Evolutionary conservation across 1,284 basidiomycete species (phyloP).

Genomic region (Apiotrichum veenhuisii): DNA sequence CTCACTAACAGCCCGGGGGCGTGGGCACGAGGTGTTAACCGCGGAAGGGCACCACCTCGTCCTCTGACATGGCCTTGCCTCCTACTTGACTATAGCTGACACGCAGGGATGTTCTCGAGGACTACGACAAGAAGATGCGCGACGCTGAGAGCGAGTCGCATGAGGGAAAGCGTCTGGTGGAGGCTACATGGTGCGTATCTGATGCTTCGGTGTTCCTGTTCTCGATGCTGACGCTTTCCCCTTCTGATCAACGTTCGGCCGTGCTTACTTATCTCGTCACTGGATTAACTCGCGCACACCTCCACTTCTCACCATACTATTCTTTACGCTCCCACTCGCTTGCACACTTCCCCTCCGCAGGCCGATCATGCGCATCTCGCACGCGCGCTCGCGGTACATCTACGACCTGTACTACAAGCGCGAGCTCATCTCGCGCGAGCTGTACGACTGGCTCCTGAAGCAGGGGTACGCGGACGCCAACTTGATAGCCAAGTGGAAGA

Average conservation of each 20-base stretch:
- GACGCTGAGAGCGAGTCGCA: conserved; percentile 96
- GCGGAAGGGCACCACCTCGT: too few species aligned
- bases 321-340: not conserved
- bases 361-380: conserved; percentile 96
- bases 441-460: conserved; percentile 98
- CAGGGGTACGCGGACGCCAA: conserved; percentile 96
- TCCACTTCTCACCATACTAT: not conserved
- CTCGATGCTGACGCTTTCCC: not conserved
- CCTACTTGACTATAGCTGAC: too few species aligned
- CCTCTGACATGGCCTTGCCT: too few species aligned
- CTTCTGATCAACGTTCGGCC: too few species aligned
- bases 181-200: conserved; percentile 73
- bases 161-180: conserved; percentile 95
- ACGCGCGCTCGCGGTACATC: conserved; percentile 91
- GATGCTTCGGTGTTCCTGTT: too few species aligned
- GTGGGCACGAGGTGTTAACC: too few species aligned
- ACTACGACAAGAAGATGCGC: conserved; percentile 94
- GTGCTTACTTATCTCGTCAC: too few species aligned
- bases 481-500: conserved; percentile 99
- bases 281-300: too few species aligned
- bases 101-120: conserved; percentile 77
- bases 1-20: too few species aligned
- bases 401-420: conserved; percentile 99
- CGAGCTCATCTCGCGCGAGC: conserved; percentile 85
- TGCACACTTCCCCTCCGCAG: too few species aligned